These are phyloP conservation scores for Kazachstania psychrophila DNA, from an alignment of 805 yeast genomes.

Conservation along the genomic window DNA sequence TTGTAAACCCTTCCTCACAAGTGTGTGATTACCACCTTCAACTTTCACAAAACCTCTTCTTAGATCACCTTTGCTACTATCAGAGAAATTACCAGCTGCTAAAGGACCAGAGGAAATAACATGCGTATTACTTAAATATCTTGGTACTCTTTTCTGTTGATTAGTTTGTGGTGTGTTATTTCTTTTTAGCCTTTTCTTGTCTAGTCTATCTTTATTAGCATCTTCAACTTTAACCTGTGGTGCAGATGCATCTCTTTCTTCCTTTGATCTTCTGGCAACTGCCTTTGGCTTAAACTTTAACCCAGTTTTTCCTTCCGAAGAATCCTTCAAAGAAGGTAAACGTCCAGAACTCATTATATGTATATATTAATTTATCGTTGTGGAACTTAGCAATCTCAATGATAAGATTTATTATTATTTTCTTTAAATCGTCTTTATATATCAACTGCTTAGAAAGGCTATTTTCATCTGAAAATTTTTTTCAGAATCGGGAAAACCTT, in stretches of 20 bases:
- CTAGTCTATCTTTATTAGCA: conserved; percentile 5
- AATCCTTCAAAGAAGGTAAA: conserved; percentile 26
- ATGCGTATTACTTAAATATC: conserved; percentile 38
- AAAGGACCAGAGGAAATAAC: conserved; percentile 66
- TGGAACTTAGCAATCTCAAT: too few relatives aligned
- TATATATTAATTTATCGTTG: too few relatives aligned
- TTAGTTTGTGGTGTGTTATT: conserved; percentile 10
- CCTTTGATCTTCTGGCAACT: conserved; percentile 75
- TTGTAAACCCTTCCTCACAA: conserved; percentile 20
- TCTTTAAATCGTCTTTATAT: too few relatives aligned
- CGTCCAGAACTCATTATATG: conserved; percentile 20
- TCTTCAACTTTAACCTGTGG: conserved; percentile 38
- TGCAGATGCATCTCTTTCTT: conserved; percentile 73
- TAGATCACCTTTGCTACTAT: conserved; percentile 16
- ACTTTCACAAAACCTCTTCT: conserved; percentile 21
- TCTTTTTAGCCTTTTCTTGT: conserved; percentile 11
- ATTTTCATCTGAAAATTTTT: too few relatives aligned
- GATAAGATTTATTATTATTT: too few relatives aligned
- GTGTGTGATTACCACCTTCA: conserved; percentile 8
- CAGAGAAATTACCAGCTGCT: conserved; percentile 45
- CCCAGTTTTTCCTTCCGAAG: conserved; percentile 34
- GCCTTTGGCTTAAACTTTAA: conserved; percentile 78
- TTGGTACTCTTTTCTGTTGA: conserved; percentile 22
- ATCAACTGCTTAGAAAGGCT: too few relatives aligned
- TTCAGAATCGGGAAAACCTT: too few relatives aligned